Base-by-base conservation (phyloP, 2,329 filamentous ascomycete species). In the Colletotrichum sp. region DNA sequence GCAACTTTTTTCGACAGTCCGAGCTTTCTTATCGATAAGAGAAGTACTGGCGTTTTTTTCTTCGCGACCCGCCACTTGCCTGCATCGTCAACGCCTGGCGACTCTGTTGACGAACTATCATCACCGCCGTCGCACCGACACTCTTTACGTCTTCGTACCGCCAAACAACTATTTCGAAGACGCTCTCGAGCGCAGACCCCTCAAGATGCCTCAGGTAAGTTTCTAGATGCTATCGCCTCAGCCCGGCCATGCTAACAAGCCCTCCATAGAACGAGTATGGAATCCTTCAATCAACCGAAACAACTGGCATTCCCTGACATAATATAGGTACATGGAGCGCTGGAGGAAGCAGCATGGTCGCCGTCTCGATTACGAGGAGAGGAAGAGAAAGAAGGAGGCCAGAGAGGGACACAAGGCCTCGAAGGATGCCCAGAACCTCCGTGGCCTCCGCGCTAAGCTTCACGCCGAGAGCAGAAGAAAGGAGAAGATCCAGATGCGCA, bases 401-500 rank as follows among this genome's bases (percentile, higher is more conserved):
- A 94, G 97, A 87, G 95, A 98, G 88, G 94, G 92, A 76, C 96
- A 99, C 90, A 93, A 96, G 87, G 92, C 92, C 72, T 97, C 94
- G 67, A 91, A 97, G 83, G 94, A 98, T 87, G 96, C 97, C 28
- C 96, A 99, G 89, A 98, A 97, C 85, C 90, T 98, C 82, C 94
- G 94, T 77, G 97, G 97, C 79, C 92, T 99, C 81, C 91, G 95
- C 78, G 97, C 97, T 80, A 99, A 99, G 90, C 89, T 98, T 82
- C 93, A 97, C 88, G 94, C 96, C 85, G 93, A 99, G 91, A 95
- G 96, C 90, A 92, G 97, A 30, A 95, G 96, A 88, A 94, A 96
- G 85, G 96, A 99, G 90, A 99, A 99, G 93, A 98, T 98, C 84
- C 95, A 98, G 91, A 96, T 98, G 94, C 94, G 94, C 87, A 98